Evolutionary conservation across 441 rosid species (phyloP).

Genomic region (Theobroma grandiflorum): DNA sequence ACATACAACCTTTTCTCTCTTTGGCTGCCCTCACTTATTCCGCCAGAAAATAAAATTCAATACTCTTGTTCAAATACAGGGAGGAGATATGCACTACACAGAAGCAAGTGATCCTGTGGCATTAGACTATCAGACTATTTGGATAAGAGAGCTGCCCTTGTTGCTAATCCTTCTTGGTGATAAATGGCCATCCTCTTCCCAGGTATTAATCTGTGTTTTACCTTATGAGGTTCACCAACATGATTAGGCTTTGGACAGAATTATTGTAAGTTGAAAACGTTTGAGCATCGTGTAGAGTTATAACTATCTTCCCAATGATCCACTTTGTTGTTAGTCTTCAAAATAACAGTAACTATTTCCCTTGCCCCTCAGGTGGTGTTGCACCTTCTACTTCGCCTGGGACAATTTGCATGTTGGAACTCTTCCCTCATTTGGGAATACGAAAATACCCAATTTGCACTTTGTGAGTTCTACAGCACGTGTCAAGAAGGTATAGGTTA

Average conservation of each 20-base stretch:
- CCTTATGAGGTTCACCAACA: slow-evolving; percentile 20
- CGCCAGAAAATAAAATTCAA: neutral
- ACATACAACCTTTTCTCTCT: neutral
- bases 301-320: neutral
- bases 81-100: slow-evolving; percentile 43
- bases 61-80: slow-evolving; percentile 39
- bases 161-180: slow-evolving; percentile 69
- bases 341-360: slow-evolving; percentile 4
- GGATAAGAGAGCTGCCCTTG: slow-evolving; percentile 79
- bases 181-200: slow-evolving; percentile 58
- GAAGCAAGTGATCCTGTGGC: slow-evolving; percentile 56
- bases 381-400: slow-evolving; percentile 73
- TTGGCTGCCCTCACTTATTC: neutral
- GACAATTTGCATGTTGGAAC: slow-evolving; percentile 56
- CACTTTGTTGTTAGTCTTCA: neutral
- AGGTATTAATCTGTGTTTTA: slow-evolving; percentile 53
- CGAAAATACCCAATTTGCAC: slow-evolving; percentile 54
- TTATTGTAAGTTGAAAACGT: slow-evolving; percentile 24
- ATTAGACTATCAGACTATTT: slow-evolving; percentile 55
- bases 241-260: slow-evolving; percentile 3
- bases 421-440: slow-evolving; percentile 58
- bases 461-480: slow-evolving; percentile 64
- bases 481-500: slow-evolving; percentile 56
- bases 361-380: slow-evolving; percentile 65
- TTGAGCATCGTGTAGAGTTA: neutral